Evolutionary conservation across 805 yeast genomes (phyloP).

Genomic region (Metschnikowia reukaufii): DNA sequence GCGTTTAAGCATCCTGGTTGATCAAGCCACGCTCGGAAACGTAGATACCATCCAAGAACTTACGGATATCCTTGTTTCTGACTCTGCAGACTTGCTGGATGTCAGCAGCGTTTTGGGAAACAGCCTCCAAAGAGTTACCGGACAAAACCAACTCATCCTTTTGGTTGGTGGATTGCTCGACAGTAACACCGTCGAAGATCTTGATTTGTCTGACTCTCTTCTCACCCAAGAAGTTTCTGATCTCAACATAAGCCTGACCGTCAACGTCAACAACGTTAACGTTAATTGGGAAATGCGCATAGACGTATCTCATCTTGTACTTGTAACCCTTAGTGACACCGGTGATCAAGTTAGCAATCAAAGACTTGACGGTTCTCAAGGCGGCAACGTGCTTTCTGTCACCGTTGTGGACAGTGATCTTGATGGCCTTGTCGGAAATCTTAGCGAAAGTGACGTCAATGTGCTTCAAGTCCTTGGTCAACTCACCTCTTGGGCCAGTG

Average conservation of each 20-base stretch:
- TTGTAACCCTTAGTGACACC: conserved; percentile 99
- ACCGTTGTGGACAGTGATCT: conserved; percentile 95
- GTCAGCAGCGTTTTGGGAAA: conserved; percentile 98
- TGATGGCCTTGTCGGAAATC: conserved; percentile 68
- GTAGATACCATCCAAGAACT: conserved; percentile 99
- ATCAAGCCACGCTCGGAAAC: conserved; percentile 94
- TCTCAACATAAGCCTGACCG: conserved; percentile 75
- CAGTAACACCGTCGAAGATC: conserved; percentile 85
- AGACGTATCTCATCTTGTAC: conserved; percentile 99
- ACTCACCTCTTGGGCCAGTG: conserved; percentile 96
- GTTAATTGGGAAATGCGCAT: conserved; percentile 99
- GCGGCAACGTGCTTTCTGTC: conserved; percentile 99
- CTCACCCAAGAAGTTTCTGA: conserved; percentile 99
- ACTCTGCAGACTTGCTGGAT: conserved; percentile 97
- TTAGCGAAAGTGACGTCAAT: conserved; percentile 91
- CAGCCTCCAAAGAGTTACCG: conserved; percentile 97
- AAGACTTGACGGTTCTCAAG: conserved; percentile 96
- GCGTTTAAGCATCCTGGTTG: conserved; percentile 54
- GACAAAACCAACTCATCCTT: conserved; percentile 92
- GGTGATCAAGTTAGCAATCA: conserved; percentile 88
- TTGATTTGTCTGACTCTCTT: conserved; percentile 90
- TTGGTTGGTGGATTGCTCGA: conserved; percentile 75
- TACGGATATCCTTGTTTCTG: conserved; percentile 99
- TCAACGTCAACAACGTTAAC: conserved; percentile 86
- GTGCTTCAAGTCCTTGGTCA: conserved; percentile 89